Evolutionary conservation across 1,139 yeast genomes (phyloP).

Genomic region (Yarrowia galli): DNA sequence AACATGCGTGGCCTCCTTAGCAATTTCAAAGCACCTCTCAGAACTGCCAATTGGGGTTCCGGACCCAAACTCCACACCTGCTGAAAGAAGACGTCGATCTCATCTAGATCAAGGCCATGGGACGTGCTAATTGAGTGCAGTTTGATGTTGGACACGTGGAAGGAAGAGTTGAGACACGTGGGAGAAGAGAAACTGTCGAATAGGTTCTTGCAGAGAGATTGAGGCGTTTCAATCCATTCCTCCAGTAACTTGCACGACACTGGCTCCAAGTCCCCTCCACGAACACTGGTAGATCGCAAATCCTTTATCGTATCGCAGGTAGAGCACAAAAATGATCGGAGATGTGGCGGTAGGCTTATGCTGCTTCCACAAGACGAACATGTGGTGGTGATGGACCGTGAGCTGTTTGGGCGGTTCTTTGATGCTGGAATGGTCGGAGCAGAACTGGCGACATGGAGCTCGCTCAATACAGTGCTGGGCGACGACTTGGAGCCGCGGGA

Average conservation of each 20-base stretch:
- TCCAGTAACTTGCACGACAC: conserved; percentile 1
- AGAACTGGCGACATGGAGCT: conserved; percentile 25
- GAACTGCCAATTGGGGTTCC: conserved; percentile 29
- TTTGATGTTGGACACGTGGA: conserved; percentile 21
- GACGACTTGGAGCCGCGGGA: conserved; percentile 22
- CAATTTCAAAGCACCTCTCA: conserved; percentile 13
- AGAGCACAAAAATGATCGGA: conserved; percentile 16
- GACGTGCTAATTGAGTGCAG: conserved; percentile 28
- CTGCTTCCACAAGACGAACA: conserved; percentile 25
- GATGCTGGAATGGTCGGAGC: background rate
- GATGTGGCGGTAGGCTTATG: conserved; percentile 10
- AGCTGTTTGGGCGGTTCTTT: conserved; percentile 2
- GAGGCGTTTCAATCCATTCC: conserved; percentile 3
- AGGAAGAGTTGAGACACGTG: conserved; percentile 14
- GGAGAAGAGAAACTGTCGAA: conserved; percentile 30
- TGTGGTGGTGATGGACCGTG: conserved; percentile 9
- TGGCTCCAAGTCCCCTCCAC: conserved; percentile 10
- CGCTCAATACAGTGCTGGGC: conserved; percentile 12
- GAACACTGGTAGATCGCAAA: conserved; percentile 13
- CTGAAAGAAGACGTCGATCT: conserved; percentile 19
- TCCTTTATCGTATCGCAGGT: conserved; percentile 23
- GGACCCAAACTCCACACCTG: conserved; percentile 26
- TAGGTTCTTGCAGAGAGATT: conserved; percentile 22
- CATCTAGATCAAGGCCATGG: conserved; percentile 22
- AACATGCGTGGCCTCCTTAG: conserved; percentile 10